phyloP scores from a whole-genome alignment of 768 basidiomycete species.

The Podaxis pistillaris region DNA sequence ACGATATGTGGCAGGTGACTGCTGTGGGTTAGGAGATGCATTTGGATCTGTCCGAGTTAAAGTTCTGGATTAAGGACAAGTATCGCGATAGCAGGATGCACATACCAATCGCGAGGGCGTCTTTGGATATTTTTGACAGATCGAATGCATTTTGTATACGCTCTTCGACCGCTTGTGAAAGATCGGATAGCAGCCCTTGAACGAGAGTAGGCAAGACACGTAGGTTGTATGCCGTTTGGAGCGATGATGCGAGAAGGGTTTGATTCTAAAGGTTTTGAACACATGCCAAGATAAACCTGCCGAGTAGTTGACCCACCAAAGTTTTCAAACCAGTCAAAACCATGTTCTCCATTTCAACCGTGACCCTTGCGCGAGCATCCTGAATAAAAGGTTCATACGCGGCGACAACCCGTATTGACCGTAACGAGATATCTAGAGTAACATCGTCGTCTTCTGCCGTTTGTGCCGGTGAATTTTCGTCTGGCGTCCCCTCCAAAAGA shows the following conservation, averaged over 20 bases:
- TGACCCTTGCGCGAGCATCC: conserved; percentile 66
- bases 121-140: conserved; percentile 80
- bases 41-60: background rate
- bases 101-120: conserved; percentile 76
- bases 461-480: conserved; percentile 13
- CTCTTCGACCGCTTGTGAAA: conserved; percentile 80
- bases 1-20: conserved; percentile 63
- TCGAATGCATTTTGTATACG: conserved; percentile 86
- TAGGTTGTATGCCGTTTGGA: conserved; percentile 96
- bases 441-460: conserved; percentile 9
- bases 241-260: conserved; percentile 84
- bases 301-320: conserved; percentile 50
- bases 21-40: conserved; percentile 22
- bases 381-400: conserved; percentile 72
- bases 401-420: conserved; percentile 71
- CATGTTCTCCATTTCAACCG: conserved; percentile 89
- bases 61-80: background rate
- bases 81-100: conserved; percentile 1
- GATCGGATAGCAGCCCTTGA: conserved; percentile 70
- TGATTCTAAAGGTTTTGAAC: conserved; percentile 61
- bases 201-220: conserved; percentile 82
- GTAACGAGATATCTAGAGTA: conserved; percentile 48
- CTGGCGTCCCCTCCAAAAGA: conserved; percentile 44
- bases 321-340: conserved; percentile 75
- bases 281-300: background rate